Evolutionary conservation across 2,329 filamentous ascomycete genomes (phyloP), one percentile per base, ranked within the genome.

Genomic region (Talaromyces rugulosus): DNA sequence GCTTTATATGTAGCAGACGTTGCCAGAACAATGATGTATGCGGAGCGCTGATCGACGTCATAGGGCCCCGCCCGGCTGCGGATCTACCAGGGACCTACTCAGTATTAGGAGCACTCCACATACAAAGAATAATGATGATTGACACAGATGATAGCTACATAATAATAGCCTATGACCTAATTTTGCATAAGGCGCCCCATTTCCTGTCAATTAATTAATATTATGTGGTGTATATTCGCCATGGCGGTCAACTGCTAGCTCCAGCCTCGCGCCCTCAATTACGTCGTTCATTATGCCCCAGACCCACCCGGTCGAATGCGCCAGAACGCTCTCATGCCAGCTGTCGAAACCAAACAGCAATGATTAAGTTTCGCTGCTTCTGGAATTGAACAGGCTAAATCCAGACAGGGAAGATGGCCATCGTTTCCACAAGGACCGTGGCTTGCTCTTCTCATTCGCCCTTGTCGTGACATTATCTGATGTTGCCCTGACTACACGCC

Each of bases 11-110:
- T 59, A 56, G 31, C 27, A 12, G 11, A 28, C 30, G 23, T 42
- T 50, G 53, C 31, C 44, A 42, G 61, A 23, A 53, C 57, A 58
- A 62, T 62, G 60, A 62, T 62, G 60, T 62, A 61, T 56, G 56
- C 34, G 54, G 55, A 57, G 18, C 18, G 34, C 34, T 12, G 62
- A 56, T 65, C 62, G 64, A 65, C 64, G 64, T 65, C 64, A 65
- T 65, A 50, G 42, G 60, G 23, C 53, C 23, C 30, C 36, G 33
- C n/a, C 50, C 59, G 30, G 12, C 34, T 59, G 58, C 63, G 57
- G 53, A 62, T 60, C 61, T 60, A 36, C 56, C 57, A 57, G 60
- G 63, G 60, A 59, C 59, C 36, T 23, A 23, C 23, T 23, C 1
- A 23, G 23, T 23, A 23, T 23, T 23, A 23, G 23, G 23, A 23